Evolutionary conservation across 179 eudicot species (phyloP), one percentile per base, ranked within the genome.

Genomic region (Spergularia azorica): DNA sequence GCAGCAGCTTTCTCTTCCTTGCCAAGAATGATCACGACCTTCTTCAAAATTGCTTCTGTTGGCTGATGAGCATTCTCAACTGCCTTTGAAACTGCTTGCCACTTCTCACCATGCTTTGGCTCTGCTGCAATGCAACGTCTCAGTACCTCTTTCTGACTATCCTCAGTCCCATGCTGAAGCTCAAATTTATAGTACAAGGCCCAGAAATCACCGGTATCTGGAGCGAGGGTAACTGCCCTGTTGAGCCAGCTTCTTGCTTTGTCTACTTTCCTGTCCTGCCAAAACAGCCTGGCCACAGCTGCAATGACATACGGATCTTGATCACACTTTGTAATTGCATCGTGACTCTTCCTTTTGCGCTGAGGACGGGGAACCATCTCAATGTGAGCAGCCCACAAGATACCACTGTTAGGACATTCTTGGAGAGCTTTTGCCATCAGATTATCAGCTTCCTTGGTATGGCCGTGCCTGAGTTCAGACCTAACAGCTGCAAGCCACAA

Each of bases 231-330:
- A 32, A 90, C 96, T 1, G 97, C 96, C 84, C 93, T 82, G 75
- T 90, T 92, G 14, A 94, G 87, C 94, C 94, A 92, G 56, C 56
- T 83, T 74, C 98, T 85, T 1, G 98, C 96, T 80, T 90, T 94
- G 73, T 94, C 98, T 20, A 92, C 93, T 84, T 94, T 94, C 84
- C 97, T 86, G 68, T 94, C 98, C 43, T 87, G 96, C 98, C 98
- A 92, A 79, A 92, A 94, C 36, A 92, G 78, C 79, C 88, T 92
- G 4, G 91, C 94, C 15, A 94, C 89, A 63, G 96, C 96, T 57
- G 92, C 93, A 54, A 92, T 77, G 15, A 94, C 97, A 63, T 90
- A 86, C 2, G 98, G 90, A 75, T 92, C 96, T 8, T 92, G 88
- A 65, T 89, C 91, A 61, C 90, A 90, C 59, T 83, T 92, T 72